Conservation (phyloP, 257 asterid species). For the Agastache rugosa region DNA sequence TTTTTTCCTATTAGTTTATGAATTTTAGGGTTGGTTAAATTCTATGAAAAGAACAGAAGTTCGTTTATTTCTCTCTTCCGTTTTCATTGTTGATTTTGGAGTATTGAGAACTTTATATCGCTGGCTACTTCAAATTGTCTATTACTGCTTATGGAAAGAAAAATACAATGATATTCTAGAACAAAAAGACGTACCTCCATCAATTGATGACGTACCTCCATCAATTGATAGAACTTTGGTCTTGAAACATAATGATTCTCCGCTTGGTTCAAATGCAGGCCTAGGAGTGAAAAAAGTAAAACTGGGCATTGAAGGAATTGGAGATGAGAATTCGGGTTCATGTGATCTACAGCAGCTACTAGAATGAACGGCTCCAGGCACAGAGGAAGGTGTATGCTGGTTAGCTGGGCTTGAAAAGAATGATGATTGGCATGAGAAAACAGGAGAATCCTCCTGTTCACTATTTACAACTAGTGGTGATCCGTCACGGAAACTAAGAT, state of each 20-base stretch:
- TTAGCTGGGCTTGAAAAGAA: conserved; percentile 46
- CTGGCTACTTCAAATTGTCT: no score
- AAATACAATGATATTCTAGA: conserved; percentile 19
- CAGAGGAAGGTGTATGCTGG: conserved; percentile 42
- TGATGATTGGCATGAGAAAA: conserved; percentile 59
- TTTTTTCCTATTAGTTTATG: no score
- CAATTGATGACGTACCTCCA: conserved; percentile 56
- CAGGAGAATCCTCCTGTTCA: conserved; percentile 48
- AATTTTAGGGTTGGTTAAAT: no score
- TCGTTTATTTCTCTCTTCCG: no score
- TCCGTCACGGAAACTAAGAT: conserved; percentile 52
- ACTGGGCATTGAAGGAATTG: conserved; percentile 63
- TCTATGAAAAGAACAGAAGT: no score
- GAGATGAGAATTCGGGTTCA: conserved; percentile 53
- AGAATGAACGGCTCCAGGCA: conserved; percentile 39
- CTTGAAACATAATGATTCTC: conserved; percentile 37
- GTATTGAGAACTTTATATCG: no score
- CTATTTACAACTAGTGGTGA: conserved; percentile 42
- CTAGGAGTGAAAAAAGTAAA: conserved; percentile 61
- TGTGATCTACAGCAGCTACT: conserved; percentile 33
- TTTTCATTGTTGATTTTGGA: no score
- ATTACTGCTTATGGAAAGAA: neutral
- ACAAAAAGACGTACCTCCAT: no score
- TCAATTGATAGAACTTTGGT: conserved; percentile 38
- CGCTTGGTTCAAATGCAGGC: conserved; percentile 36